These are phyloP conservation scores for Nothophoma quercina DNA, from an alignment of 2,329 filamentous ascomycete species.

Conservation along the genomic window DNA sequence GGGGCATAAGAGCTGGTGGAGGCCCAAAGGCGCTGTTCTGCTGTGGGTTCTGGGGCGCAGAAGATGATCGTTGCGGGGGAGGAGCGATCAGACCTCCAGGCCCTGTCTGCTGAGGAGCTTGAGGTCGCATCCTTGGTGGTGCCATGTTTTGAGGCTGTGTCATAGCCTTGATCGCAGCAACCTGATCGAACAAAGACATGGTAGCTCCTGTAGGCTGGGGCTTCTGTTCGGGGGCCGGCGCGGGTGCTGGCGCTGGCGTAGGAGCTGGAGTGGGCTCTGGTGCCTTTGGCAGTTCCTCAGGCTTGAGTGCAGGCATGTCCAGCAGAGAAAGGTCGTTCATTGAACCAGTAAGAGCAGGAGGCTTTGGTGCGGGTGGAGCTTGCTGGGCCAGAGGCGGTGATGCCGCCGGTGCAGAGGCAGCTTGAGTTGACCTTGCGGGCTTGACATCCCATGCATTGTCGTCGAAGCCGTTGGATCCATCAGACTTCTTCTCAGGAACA, in stretches of 20 bases:
- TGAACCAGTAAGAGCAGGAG: conserved; percentile 65
- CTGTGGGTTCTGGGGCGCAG: conserved; percentile 78
- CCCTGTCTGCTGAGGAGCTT: conserved; percentile 70
- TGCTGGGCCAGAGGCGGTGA: conserved; percentile 51
- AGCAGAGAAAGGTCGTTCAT: conserved; percentile 74
- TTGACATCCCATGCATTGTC: conserved; percentile 98
- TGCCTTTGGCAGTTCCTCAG: conserved; percentile 43
- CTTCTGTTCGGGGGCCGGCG: conserved; percentile 48
- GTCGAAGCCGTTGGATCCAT: conserved; percentile 74
- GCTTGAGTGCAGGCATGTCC: conserved; percentile 54
- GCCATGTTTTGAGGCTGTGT: conserved; percentile 49
- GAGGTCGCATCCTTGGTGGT: conserved; percentile 70
- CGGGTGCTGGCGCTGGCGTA: conserved; percentile 51
- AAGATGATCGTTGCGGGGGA: conserved; percentile 81
- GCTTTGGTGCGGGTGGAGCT: conserved; percentile 54
- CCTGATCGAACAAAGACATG: conserved; percentile 46
- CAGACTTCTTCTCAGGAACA: conserved; percentile 54
- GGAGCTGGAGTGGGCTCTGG: conserved; percentile 57
- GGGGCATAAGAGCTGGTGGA: conserved; percentile 78
- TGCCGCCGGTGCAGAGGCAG: conserved; percentile 50
- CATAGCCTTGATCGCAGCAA: conserved; percentile 48
- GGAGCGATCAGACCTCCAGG: conserved; percentile 73
- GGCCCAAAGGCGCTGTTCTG: conserved; percentile 75
- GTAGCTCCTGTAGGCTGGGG: conserved; percentile 56
- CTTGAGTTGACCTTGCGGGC: conserved; percentile 68